Base-by-base conservation (phyloP, 208 protist genomes). In the Blastocrithidia nonstop region DNA sequence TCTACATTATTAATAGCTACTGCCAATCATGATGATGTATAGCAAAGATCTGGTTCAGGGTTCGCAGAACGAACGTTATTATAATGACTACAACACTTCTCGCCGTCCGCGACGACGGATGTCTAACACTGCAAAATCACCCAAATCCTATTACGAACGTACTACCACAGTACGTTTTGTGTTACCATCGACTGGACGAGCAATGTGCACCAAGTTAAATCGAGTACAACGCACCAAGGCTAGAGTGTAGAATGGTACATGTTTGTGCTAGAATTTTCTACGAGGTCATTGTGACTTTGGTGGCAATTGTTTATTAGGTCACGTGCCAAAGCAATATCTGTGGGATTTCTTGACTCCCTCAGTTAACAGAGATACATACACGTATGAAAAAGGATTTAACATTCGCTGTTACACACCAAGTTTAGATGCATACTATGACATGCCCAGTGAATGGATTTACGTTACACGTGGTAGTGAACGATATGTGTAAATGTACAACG, bases 401-500 rank as follows among this genome's bases (percentile, higher is more conserved):
- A 55, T 90, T 31, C 65, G 61, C 29, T 90, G 80, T 60, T 90
- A 83, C 56, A 71, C 72, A 33, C 49, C 62, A 1, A 61, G 57
- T 1, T 61, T 83, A 36, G 79, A 62, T 4, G 50, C 56, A 9
- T 90, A 90, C 57, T 86, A 79, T 57, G 59, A 60, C 20, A 75
- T 90, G 25, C 71, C 65, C 6, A 78, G 65, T 17, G 75, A 86
- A 56, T 67, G 41, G 13, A 50, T 86, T 2, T 53, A 64, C 31
- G 59, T 70, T 26, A 83, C 76, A 15, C 47, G 50, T 22, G 75
- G 80, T 3, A 86, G 75, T 41, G 35, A 39, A n/a, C 54, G 78
- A 16, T 90, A 84, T 57, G 56, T 90, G 11, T 48, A 16, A 42
- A 82, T 83, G 69, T 79, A 72, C 58, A 90, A 90, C 48, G 73